Percentiles rank a stretch among this genome's conserved stretches.
phyloP scores from a whole-genome alignment of 345 rosid species.

The Hirschfeldia incana region DNA sequence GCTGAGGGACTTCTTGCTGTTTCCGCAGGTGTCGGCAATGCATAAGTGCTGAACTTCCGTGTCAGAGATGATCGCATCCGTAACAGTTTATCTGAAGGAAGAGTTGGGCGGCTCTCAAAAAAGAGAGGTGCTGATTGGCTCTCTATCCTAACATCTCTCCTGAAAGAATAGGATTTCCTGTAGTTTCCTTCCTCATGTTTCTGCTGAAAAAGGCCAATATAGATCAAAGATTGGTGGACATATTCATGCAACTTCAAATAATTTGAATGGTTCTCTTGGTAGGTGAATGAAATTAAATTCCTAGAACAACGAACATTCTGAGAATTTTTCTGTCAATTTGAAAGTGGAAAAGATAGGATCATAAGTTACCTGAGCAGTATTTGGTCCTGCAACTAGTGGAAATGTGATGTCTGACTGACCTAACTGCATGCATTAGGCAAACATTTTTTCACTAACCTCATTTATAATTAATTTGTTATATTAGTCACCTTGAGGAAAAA shows the following conservation, averaged over 20 bases:
- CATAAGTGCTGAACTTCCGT: constrained; percentile 74
- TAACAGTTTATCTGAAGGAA: constrained; percentile 48
- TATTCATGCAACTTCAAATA: not conserved
- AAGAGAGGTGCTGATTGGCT: constrained; percentile 87
- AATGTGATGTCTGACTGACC: constrained; percentile 63
- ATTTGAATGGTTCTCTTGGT: not conserved
- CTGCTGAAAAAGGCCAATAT: constrained; percentile 40
- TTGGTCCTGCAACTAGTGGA: constrained; percentile 47
- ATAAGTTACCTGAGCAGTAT: constrained; percentile 53
- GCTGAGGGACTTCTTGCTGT: constrained; percentile 53
- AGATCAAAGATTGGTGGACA: constrained; percentile 18
- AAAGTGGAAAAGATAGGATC: constrained; percentile 1
- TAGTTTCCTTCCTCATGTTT: constrained; percentile 43
- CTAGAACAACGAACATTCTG: constrained; percentile 10
- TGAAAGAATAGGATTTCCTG: constrained; percentile 47
- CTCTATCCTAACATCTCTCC: constrained; percentile 42
- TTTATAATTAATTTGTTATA: not conserved
- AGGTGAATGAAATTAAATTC: not conserved
- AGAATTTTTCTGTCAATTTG: not conserved
- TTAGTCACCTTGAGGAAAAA: not conserved
- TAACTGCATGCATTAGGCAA: constrained; percentile 53
- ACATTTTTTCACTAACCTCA: constrained; percentile 15
- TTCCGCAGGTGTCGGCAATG: constrained; percentile 80
- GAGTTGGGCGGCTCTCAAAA: constrained; percentile 50
- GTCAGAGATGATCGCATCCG: constrained; percentile 56